A percentile compares a stretch with the other conserved stretches of the same genome.
These are phyloP conservation scores for Ceratocystis huliohia DNA, from an alignment of 2,329 filamentous ascomycete genomes.

Conservation along the genomic window DNA sequence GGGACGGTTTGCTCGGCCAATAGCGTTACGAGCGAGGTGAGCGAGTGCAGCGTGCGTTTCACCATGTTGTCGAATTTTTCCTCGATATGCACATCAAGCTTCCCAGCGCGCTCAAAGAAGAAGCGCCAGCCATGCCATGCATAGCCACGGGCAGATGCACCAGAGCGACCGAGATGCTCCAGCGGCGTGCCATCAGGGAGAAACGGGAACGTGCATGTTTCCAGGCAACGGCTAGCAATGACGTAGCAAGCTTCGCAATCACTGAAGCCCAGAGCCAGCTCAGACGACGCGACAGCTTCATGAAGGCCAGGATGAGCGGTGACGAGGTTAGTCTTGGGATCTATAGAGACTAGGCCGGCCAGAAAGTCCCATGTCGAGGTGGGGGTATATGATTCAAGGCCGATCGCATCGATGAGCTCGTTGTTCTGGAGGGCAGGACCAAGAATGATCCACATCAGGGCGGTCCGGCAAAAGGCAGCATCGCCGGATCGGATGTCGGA, in stretches of 20 bases:
- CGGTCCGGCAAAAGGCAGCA: slow-evolving; percentile 19
- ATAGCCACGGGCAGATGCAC: slow-evolving; percentile 13
- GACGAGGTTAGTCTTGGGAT: slow-evolving; percentile 6
- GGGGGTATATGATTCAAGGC: slow-evolving; percentile 13
- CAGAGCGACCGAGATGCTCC: slow-evolving; percentile 12
- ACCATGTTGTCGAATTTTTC: slow-evolving; percentile 21
- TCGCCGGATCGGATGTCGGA: slow-evolving; percentile 18
- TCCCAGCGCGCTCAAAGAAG: slow-evolving; percentile 19
- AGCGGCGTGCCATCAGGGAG: slow-evolving; percentile 19
- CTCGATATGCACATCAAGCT: slow-evolving; percentile 19
- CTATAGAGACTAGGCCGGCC: slow-evolving; percentile 9
- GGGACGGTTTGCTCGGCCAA: slow-evolving; percentile 19
- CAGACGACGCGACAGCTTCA: slow-evolving; percentile 12
- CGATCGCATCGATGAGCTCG: slow-evolving; percentile 18
- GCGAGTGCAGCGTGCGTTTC: slow-evolving; percentile 19
- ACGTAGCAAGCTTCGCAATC: slow-evolving; percentile 19
- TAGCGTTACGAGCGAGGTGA: slow-evolving; percentile 18
- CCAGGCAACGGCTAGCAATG: slow-evolving; percentile 19
- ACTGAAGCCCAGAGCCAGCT: slow-evolving; percentile 16
- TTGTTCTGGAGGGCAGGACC: slow-evolving; percentile 12
- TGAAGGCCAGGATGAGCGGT: slow-evolving; percentile 15
- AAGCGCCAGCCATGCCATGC: slow-evolving; percentile 18
- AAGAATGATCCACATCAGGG: slow-evolving; percentile 18
- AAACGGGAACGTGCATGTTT: slow-evolving; percentile 20
- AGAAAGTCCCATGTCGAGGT: slow-evolving; percentile 1